Percentiles rank a stretch among this genome's conserved stretches.
Conservation (phyloP, 2,329 filamentous ascomycete genomes). For the Simplicillium aogashimaense region DNA sequence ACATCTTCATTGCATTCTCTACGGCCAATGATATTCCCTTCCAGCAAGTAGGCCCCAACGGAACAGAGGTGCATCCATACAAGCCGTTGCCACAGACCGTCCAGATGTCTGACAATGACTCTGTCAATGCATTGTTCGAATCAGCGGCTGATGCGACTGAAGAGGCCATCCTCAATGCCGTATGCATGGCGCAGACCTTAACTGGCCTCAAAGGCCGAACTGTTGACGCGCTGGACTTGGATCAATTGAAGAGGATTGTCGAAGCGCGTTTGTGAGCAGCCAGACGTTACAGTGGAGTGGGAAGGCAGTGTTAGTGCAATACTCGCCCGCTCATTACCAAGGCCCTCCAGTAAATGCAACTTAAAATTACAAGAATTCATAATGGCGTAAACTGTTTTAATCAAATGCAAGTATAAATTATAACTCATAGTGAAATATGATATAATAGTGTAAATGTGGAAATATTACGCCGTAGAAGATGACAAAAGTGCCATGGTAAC, state of each 20-base stretch:
- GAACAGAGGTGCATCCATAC: constrained; percentile 26
- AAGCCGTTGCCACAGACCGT: constrained; percentile 23
- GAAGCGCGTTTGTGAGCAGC: no score
- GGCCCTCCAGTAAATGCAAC: no score
- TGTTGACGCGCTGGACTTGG: constrained; percentile 35
- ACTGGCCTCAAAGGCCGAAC: constrained; percentile 34
- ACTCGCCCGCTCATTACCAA: no score
- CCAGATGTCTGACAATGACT: constrained; percentile 41
- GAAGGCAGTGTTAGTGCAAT: no score
- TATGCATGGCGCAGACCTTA: constrained; percentile 48
- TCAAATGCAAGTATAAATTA: no score
- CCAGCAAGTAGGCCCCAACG: constrained; percentile 10
- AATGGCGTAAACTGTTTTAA: no score
- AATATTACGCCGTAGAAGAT: no score
- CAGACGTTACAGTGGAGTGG: no score
- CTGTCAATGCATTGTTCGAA: constrained; percentile 49
- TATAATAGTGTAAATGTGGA: no score
- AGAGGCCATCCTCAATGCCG: constrained; percentile 51
- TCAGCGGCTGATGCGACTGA: constrained; percentile 49
- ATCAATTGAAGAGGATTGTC: constrained; percentile 27
- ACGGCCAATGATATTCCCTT: constrained; percentile 39
- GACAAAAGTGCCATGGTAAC: no score
- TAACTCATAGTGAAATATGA: no score
- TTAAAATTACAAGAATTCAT: no score
- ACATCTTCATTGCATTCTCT: constrained; percentile 54